Conservation (phyloP, 257 asterid genomes). For the Fraxinus pennsylvanica region DNA sequence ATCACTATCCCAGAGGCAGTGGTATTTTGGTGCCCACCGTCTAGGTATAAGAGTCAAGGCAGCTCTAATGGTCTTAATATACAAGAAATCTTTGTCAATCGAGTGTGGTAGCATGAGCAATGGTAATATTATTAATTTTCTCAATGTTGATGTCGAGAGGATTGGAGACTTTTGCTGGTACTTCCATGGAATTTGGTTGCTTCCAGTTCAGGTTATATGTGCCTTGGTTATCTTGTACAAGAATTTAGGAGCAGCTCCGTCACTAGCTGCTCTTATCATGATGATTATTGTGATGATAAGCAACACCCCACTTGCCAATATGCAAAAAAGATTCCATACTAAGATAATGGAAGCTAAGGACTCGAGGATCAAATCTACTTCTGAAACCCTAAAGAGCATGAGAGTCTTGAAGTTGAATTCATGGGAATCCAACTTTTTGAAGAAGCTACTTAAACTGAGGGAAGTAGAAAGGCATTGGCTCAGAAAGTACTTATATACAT, state of each 20-base stretch:
- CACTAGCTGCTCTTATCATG: conserved; percentile 64
- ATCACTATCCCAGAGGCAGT: conserved; percentile 81
- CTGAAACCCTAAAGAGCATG: conserved; percentile 77
- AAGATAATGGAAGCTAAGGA: conserved; percentile 88
- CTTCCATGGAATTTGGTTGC: too few relatives aligned
- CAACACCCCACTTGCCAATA: conserved; percentile 75
- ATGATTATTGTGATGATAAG: conserved; percentile 70
- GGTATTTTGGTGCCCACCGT: conserved; percentile 83
- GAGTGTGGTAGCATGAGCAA: conserved; percentile 18
- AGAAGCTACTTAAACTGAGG: conserved; percentile 57
- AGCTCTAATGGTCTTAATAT: conserved; percentile 66
- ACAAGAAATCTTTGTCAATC: conserved; percentile 54
- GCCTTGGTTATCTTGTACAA: conserved; percentile 33
- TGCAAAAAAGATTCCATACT: conserved; percentile 59
- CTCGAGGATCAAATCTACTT: conserved; percentile 66
- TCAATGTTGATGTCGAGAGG: too few relatives aligned
- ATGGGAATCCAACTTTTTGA: conserved; percentile 65
- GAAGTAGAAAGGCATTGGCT: conserved; percentile 61
- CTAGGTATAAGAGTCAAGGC: conserved; percentile 74
- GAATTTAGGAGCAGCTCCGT: conserved; percentile 69
- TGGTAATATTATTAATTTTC: too few relatives aligned
- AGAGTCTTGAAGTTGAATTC: conserved; percentile 74
- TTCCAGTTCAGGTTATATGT: too few relatives aligned
- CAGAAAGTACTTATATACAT: conserved; percentile 58
- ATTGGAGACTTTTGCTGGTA: too few relatives aligned